Conservation (phyloP, 192 early-diverging fungal genomes). For the Podila minutissima region DNA sequence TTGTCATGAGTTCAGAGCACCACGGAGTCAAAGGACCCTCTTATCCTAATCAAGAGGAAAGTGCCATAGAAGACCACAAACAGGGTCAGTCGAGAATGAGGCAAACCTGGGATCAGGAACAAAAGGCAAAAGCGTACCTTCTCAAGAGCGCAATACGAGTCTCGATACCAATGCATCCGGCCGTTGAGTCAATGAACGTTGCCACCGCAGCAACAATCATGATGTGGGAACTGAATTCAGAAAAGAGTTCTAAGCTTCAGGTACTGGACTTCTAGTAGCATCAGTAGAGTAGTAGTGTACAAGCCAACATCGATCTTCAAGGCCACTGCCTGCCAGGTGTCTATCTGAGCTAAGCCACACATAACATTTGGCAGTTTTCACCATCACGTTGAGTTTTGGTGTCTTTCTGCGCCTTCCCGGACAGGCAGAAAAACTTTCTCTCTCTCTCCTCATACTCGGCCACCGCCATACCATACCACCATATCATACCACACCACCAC, state of each 20-base stretch:
- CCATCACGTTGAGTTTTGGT: no score
- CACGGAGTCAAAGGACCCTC: slow-evolving; percentile 30
- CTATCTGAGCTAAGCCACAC: no score
- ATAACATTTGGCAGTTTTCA: no score
- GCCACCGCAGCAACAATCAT: slow-evolving; percentile 54
- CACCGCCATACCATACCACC: not conserved
- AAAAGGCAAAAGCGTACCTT: slow-evolving; percentile 19
- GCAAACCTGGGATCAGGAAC: slow-evolving; percentile 1
- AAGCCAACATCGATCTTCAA: no score
- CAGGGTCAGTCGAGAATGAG: not conserved
- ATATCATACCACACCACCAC: not conserved
- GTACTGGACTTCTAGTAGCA: not conserved
- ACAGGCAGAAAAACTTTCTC: no score
- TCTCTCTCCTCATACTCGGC: no score
- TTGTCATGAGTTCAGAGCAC: slow-evolving; percentile 60
- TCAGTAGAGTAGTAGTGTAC: no score
- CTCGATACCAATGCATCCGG: slow-evolving; percentile 56
- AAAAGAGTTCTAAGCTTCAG: not conserved
- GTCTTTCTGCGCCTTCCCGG: no score
- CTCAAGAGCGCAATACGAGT: slow-evolving; percentile 44
- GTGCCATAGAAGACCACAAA: no score
- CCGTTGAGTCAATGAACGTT: slow-evolving; percentile 58
- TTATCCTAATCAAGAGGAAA: not conserved
- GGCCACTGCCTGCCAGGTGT: no score
- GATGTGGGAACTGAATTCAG: slow-evolving; percentile 57